Percentiles rank a stretch among this genome's conserved stretches.
phyloP scores from a whole-genome alignment of 805 yeast genomes.

The Candida ulmi region DNA sequence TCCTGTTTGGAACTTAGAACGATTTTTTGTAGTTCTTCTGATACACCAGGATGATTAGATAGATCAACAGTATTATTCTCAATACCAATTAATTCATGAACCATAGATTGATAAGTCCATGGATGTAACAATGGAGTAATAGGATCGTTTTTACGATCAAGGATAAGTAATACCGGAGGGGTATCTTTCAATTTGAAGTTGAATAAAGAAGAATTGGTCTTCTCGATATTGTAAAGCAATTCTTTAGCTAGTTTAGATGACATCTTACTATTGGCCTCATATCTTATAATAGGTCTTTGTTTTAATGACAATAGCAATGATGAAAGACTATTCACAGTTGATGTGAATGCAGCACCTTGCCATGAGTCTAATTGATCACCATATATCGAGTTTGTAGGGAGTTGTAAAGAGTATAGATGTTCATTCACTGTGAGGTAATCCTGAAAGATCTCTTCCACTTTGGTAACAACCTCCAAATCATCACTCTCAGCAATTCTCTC shows the following conservation, averaged over 20 bases:
- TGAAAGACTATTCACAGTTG: slow-evolving; percentile 36
- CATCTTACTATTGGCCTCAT: slow-evolving; percentile 62
- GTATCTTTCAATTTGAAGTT: slow-evolving; percentile 61
- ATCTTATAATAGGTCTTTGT: slow-evolving; percentile 72
- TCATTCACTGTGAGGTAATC: slow-evolving; percentile 74
- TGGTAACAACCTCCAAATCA: slow-evolving; percentile 70
- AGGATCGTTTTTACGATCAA: slow-evolving; percentile 89
- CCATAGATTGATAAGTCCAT: slow-evolving; percentile 98
- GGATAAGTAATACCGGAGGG: slow-evolving; percentile 65
- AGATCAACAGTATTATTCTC: slow-evolving; percentile 74
- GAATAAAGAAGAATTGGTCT: slow-evolving; percentile 54
- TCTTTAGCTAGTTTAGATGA: slow-evolving; percentile 68
- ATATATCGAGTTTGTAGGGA: slow-evolving; percentile 24
- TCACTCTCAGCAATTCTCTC: slow-evolving; percentile 90
- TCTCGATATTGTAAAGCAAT: slow-evolving; percentile 48
- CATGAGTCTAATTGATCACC: slow-evolving; percentile 37
- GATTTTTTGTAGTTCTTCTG: slow-evolving; percentile 57
- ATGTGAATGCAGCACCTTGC: slow-evolving; percentile 39
- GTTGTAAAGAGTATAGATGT: slow-evolving; percentile 52
- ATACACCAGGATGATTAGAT: slow-evolving; percentile 45
- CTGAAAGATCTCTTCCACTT: slow-evolving; percentile 78
- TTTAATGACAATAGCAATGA: slow-evolving; percentile 69
- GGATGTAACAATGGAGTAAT: slow-evolving; percentile 88
- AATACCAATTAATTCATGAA: slow-evolving; percentile 85
- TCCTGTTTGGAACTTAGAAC: slow-evolving; percentile 68